Evolutionary conservation across 2,329 filamentous ascomycete genomes (phyloP), one percentile per base, ranked within the genome.

Genomic region (Fonsecaea monophora): DNA sequence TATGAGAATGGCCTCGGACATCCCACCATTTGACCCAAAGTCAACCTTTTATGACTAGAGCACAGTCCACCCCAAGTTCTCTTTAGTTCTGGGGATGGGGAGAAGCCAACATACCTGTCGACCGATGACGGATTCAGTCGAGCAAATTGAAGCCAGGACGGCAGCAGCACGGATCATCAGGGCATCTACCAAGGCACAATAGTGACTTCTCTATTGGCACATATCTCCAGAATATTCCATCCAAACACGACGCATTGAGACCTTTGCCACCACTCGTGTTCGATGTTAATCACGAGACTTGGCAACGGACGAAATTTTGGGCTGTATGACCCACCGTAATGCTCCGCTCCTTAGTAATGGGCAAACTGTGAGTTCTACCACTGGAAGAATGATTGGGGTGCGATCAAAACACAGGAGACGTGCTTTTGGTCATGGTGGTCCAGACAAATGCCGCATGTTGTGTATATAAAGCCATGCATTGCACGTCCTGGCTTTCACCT

Each of bases 1-100:
- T 37, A 72, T 74, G 67, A 70, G 63, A 32, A 73, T 74, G 69
- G 72, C 72, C 9, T 65, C 67, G 15, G 70, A 73, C 21, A 67
- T 73, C 38, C 66, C 68, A 0, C 32, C 1, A 34, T 61, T 61
- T 30, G 59, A 54, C 8, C 57, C 57, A 10, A 40, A 50, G n/a
- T 13, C 12, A 32, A 30, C 13, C 18, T 8, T 60, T 10, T 12
- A 48, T 18, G 40, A 60, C 15, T 45, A n/a, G 34, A 34, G 34
- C 37, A 5, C 42, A 7, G n/a, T n/a, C 10, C 6, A 45, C 50
- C 7, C 37, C 7, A 25, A 50, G 57, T 13, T 37, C 7, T 13
- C n/a, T 15, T 35, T 12, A 7, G 2, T n/a, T 30, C 12, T 34
- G 35, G 57, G 18, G 21, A 30, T 13, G 30, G 7, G 35, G 12